Evolutionary conservation across 805 yeast species (phyloP).

Genomic region (Cyberlindnera nakhonratchasimensis): DNA sequence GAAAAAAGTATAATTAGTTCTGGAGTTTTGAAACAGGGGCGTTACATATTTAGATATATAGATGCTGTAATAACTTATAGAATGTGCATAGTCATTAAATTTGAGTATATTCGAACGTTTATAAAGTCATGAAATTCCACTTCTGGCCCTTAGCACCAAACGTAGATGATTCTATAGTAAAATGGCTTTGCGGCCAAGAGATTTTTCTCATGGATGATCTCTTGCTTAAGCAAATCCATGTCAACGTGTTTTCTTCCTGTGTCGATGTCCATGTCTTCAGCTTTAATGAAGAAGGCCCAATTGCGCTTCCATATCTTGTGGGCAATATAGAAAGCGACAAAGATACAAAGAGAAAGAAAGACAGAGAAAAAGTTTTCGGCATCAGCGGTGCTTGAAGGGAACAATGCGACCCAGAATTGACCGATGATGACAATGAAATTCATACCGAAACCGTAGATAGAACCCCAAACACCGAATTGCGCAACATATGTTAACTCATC

Average conservation of each 20-base stretch:
- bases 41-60: too few species aligned
- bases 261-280: constrained; percentile 34
- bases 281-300: constrained; percentile 39
- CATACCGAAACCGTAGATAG: constrained; percentile 56
- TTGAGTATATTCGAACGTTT: too few species aligned
- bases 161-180: constrained; percentile 40
- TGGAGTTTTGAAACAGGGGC: neutral
- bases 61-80: too few species aligned
- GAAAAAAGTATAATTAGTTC: neutral
- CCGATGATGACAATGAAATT: constrained; percentile 62
- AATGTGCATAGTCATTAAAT: neutral
- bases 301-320: constrained; percentile 54
- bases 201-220: constrained; percentile 51
- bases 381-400: constrained; percentile 55
- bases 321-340: constrained; percentile 50
- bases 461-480: constrained; percentile 66
- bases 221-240: constrained; percentile 48
- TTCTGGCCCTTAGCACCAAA: constrained; percentile 51
- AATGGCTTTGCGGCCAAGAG: constrained; percentile 41
- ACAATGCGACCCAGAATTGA: constrained; percentile 80
- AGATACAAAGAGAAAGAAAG: constrained; percentile 62
- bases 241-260: constrained; percentile 53
- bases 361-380: constrained; percentile 61
- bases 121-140: too few species aligned
- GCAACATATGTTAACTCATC: constrained; percentile 67